Evolutionary conservation across 2,329 filamentous ascomycete genomes (phyloP).

Genomic region (Fusarium algeriense): DNA sequence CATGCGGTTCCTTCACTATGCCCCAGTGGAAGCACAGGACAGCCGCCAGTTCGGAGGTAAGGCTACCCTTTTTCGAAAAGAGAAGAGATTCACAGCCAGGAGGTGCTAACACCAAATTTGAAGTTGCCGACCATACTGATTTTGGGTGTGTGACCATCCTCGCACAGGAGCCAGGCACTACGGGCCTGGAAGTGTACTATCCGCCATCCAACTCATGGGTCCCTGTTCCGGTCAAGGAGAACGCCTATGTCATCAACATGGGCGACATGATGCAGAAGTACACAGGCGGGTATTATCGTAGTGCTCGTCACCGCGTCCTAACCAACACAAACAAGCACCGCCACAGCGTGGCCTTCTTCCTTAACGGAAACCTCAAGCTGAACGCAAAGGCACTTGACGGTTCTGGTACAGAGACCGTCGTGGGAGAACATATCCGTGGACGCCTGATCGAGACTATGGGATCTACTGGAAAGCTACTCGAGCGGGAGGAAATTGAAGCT

Average conservation of each 20-base stretch:
- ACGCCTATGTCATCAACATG: conserved; percentile 54
- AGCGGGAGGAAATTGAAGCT: no score
- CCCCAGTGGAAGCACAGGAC: not conserved
- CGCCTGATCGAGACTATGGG: no score
- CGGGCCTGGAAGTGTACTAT: conserved; percentile 49
- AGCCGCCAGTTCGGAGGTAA: conserved; percentile 22
- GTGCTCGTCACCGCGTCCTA: not conserved
- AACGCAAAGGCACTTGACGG: no score
- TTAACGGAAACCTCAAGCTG: no score
- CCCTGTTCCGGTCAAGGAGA: conserved; percentile 48
- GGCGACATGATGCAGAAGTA: conserved; percentile 54
- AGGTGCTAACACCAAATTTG: no score
- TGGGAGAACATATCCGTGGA: no score
- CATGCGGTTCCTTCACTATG: not conserved
- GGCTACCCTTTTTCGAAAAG: not conserved
- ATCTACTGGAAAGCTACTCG: no score
- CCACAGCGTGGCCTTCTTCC: no score
- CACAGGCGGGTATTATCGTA: conserved; percentile 47
- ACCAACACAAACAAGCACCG: not conserved
- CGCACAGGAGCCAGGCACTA: conserved; percentile 47
- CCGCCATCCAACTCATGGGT: conserved; percentile 46
- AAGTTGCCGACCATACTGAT: conserved; percentile 44
- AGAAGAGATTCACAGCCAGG: no score
- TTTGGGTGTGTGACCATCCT: conserved; percentile 49
- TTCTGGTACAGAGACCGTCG: no score